These are phyloP conservation scores for Cryptococcus depauperatus DNA, from an alignment of 1,284 basidiomycete species.

Conservation along the genomic window DNA sequence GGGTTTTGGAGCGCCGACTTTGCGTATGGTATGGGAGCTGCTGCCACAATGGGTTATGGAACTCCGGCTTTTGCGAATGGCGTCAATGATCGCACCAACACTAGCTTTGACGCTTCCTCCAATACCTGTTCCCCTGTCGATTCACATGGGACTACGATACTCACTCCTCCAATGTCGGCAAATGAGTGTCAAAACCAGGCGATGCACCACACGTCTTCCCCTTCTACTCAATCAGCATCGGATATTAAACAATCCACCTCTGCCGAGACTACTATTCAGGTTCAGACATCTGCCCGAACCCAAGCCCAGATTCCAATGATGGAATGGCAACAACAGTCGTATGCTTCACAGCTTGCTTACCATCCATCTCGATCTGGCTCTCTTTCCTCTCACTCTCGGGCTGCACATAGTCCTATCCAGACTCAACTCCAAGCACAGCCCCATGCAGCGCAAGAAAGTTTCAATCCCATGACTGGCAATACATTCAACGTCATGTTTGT, in stretches of 20 bases:
- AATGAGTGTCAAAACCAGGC: slow-evolving; percentile 11
- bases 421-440: slow-evolving; percentile 14
- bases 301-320: neutral
- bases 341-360: slow-evolving; percentile 12
- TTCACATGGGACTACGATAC: slow-evolving; percentile 11
- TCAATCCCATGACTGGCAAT: slow-evolving; percentile 11
- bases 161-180: slow-evolving; percentile 25
- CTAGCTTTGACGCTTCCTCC: neutral
- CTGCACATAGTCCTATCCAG: too few relatives aligned
- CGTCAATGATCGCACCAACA: too few relatives aligned
- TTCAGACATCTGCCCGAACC: slow-evolving; percentile 8
- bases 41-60: neutral
- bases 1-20: neutral
- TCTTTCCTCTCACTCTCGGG: too few relatives aligned
- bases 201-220: slow-evolving; percentile 29
- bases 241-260: neutral
- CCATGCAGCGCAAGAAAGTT: slow-evolving; percentile 2
- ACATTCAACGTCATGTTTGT: slow-evolving; percentile 14
- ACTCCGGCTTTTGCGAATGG: too few relatives aligned
- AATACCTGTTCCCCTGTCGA: neutral
- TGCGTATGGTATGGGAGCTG: neutral
- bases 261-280: slow-evolving; percentile 5
- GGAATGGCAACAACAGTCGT: neutral
- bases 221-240: slow-evolving; percentile 16
- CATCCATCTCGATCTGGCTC: too few relatives aligned